These are phyloP conservation scores for Cryptococcus sp. DNA, from an alignment of 1,284 basidiomycete genomes.

Conservation along the genomic window DNA sequence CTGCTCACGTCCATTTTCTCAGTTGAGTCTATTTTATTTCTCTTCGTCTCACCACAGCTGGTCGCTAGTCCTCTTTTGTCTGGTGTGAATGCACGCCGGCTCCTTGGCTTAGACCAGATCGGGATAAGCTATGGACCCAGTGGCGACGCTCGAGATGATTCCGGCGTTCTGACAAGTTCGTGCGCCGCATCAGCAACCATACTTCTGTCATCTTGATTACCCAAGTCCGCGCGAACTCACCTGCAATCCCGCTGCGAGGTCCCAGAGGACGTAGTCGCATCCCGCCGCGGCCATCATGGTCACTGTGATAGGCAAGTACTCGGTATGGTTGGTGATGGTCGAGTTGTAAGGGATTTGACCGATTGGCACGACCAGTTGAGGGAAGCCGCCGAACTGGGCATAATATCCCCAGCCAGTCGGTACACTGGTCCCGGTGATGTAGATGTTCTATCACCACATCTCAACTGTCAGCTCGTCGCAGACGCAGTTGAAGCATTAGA, in stretches of 20 bases:
- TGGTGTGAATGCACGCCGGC: no score
- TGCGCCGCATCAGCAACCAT: no score
- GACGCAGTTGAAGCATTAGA: no score
- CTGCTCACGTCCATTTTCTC: no score
- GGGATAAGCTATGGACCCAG: constrained; percentile 8
- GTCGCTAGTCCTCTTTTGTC: no score
- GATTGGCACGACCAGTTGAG: constrained; percentile 56
- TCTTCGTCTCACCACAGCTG: no score
- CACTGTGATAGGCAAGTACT: constrained; percentile 55
- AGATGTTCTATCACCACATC: constrained; percentile 21
- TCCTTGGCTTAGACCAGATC: no score
- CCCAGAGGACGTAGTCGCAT: constrained; percentile 56
- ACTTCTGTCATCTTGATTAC: no score
- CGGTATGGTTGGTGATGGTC: constrained; percentile 52
- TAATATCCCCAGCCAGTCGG: constrained; percentile 47
- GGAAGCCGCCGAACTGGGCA: constrained; percentile 33
- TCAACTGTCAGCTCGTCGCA: no score
- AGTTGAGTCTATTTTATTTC: no score
- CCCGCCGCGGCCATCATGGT: constrained; percentile 53
- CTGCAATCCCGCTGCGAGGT: constrained; percentile 50
- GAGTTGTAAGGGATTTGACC: constrained; percentile 55
- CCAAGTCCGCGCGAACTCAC: background rate
- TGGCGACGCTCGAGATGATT: constrained; percentile 4
- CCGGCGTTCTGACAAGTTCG: constrained; percentile 19
- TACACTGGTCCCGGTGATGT: constrained; percentile 19